Evolutionary conservation across 2,329 filamentous ascomycete genomes (phyloP).

Genomic region (Epichloe hybrida): DNA sequence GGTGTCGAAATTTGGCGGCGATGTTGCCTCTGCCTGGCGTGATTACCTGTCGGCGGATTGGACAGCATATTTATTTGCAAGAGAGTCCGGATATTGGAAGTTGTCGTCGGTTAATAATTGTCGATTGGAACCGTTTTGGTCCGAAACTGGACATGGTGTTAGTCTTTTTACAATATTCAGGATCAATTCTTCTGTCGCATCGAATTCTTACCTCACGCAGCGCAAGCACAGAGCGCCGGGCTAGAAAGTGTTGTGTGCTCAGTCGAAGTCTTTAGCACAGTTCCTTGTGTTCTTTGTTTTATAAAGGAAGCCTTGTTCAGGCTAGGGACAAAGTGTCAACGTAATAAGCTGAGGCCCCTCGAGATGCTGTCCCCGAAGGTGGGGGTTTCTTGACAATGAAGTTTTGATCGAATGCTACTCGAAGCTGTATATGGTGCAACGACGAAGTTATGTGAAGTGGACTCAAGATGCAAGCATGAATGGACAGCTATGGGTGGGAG

Average conservation of each 20-base stretch:
- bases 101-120: constrained; percentile 37
- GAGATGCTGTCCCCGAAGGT: constrained; percentile 7
- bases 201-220: constrained; percentile 60
- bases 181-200: background rate
- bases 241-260: constrained; percentile 34
- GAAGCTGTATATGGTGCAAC: constrained; percentile 4
- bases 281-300: constrained; percentile 5
- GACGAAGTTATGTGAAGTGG: constrained; percentile 9
- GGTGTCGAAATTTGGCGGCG: constrained; percentile 82
- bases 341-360: constrained; percentile 10
- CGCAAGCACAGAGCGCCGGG: constrained; percentile 72
- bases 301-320: constrained; percentile 20
- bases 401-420: background rate
- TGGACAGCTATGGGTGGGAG: constrained; percentile 10
- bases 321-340: constrained; percentile 10
- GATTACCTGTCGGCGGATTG: constrained; percentile 57
- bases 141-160: constrained; percentile 24
- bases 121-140: constrained; percentile 35
- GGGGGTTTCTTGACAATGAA: constrained; percentile 5
- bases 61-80: constrained; percentile 65
- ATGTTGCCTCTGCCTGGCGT: constrained; percentile 45
- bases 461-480: constrained; percentile 14
- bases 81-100: constrained; percentile 48
- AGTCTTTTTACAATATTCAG: background rate
- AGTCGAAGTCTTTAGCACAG: constrained; percentile 28